Evolutionary conservation across 2,329 filamentous ascomycete genomes (phyloP).

Genomic region (Calonectria pseudoreteaudii): DNA sequence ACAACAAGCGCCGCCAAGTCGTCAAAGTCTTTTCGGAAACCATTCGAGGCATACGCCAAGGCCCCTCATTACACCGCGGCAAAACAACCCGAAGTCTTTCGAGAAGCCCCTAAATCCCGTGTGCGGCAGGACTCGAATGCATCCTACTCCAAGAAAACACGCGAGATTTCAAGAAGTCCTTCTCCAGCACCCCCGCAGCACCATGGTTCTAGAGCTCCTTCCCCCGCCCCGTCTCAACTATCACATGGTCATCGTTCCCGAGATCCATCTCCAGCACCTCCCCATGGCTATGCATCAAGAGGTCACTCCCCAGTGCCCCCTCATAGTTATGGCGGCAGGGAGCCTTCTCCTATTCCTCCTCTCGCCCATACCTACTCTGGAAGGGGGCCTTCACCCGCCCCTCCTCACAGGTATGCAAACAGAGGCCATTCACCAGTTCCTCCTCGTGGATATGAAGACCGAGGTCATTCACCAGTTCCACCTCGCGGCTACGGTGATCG

Average conservation of each 20-base stretch:
- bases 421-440: slow-evolving; percentile 52
- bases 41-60: slow-evolving; percentile 75
- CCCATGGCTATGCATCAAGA: slow-evolving; percentile 44
- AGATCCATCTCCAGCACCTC: slow-evolving; percentile 53
- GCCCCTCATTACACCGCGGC: slow-evolving; percentile 75
- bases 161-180: slow-evolving; percentile 42
- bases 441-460: slow-evolving; percentile 29
- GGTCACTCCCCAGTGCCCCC: slow-evolving; percentile 39
- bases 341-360: slow-evolving; percentile 42
- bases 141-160: slow-evolving; percentile 47
- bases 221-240: slow-evolving; percentile 42
- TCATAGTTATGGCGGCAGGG: slow-evolving; percentile 47
- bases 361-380: slow-evolving; percentile 40
- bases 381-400: slow-evolving; percentile 45
- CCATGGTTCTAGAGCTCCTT: slow-evolving; percentile 49
- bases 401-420: slow-evolving; percentile 44
- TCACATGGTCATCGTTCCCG: slow-evolving; percentile 49
- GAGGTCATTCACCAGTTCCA: slow-evolving; percentile 39
- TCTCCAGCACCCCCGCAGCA: slow-evolving; percentile 44
- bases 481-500: slow-evolving; percentile 45
- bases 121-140: slow-evolving; percentile 55
- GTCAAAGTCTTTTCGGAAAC: slow-evolving; percentile 73
- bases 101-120: slow-evolving; percentile 54
- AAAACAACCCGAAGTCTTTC: slow-evolving; percentile 69
- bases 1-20: slow-evolving; percentile 69